Evolutionary conservation across 129 eudicot genomes (phyloP).

Genomic region (Arctium lappa): DNA sequence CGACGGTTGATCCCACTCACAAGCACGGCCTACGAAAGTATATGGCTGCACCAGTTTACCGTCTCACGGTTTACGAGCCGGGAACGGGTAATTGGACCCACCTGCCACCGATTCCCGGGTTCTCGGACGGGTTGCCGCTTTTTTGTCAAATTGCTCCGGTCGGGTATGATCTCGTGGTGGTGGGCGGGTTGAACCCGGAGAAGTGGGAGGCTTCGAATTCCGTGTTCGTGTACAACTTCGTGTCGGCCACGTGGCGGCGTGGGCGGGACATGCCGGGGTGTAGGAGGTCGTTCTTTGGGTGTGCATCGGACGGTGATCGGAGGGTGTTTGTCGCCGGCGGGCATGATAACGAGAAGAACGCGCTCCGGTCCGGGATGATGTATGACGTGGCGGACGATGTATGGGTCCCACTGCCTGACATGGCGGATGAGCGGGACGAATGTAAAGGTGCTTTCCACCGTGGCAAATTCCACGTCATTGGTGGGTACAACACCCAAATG

Average conservation of each 20-base stretch:
- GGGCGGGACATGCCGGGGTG: slow-evolving; percentile 77
- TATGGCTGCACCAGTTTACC: slow-evolving; percentile 41
- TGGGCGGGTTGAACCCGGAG: slow-evolving; percentile 83
- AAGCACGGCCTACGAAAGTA: slow-evolving; percentile 28
- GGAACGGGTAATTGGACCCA: slow-evolving; percentile 54
- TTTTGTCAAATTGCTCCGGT: slow-evolving; percentile 68
- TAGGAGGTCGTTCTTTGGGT: slow-evolving; percentile 65
- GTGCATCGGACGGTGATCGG: slow-evolving; percentile 57
- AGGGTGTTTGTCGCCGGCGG: slow-evolving; percentile 88
- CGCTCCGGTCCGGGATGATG: slow-evolving; percentile 55
- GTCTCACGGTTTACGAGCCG: slow-evolving; percentile 63
- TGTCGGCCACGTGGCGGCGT: slow-evolving; percentile 70
- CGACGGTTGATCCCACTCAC: slow-evolving; percentile 26
- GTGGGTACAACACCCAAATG: slow-evolving; percentile 65
- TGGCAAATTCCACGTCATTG: slow-evolving; percentile 79
- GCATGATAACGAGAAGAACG: slow-evolving; percentile 73
- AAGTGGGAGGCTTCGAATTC: slow-evolving; percentile 53
- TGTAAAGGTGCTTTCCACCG: slow-evolving; percentile 53
- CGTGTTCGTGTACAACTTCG: slow-evolving; percentile 56
- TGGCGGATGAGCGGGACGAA: slow-evolving; percentile 75
- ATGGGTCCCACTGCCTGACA: slow-evolving; percentile 67
- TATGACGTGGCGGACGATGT: slow-evolving; percentile 56
- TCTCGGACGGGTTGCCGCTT: slow-evolving; percentile 58
- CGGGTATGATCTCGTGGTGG: slow-evolving; percentile 65
- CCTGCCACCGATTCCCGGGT: slow-evolving; percentile 52